Evolutionary conservation across 164 flowering plant genomes (phyloP).

Genomic region (Piper longum): DNA sequence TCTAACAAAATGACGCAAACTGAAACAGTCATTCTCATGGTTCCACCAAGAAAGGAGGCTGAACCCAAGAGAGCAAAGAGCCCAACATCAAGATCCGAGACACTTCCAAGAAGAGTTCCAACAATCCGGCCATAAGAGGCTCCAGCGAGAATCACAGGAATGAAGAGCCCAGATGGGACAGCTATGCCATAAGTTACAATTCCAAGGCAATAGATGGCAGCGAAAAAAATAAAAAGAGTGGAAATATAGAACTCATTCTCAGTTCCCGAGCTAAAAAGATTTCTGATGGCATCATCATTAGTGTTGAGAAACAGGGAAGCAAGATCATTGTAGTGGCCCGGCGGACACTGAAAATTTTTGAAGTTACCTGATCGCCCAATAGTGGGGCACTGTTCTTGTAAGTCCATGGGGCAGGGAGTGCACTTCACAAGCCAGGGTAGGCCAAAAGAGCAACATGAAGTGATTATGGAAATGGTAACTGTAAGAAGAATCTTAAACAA

Average conservation of each 20-base stretch:
- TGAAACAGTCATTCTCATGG: constrained; percentile 97
- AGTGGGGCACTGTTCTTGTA: constrained; percentile 50
- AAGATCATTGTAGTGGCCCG: constrained; percentile 77
- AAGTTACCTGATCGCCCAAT: constrained; percentile 64
- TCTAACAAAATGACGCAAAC: constrained; percentile 86
- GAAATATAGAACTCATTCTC: constrained; percentile 38
- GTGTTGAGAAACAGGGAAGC: constrained; percentile 83
- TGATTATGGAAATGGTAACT: constrained; percentile 44
- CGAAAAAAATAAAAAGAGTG: constrained; percentile 48
- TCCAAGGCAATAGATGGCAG: constrained; percentile 51
- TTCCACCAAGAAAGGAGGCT: constrained; percentile 91
- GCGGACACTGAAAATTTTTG: constrained; percentile 71
- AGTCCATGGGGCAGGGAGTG: constrained; percentile 53
- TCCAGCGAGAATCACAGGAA: constrained; percentile 92
- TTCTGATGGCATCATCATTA: constrained; percentile 84
- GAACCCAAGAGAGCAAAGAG: constrained; percentile 85
- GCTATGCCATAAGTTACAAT: constrained; percentile 86
- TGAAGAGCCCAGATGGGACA: constrained; percentile 86
- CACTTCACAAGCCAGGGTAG: constrained; percentile 80
- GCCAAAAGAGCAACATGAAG: constrained; percentile 65
- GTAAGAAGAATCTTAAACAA: constrained; percentile 46
- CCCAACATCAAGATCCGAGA: constrained; percentile 59
- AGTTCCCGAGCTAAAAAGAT: constrained; percentile 44
- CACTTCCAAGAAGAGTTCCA: constrained; percentile 34
- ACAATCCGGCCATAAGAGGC: constrained; percentile 81